phyloP scores from a whole-genome alignment of 176 grass and related monocot species.

The Hsuehochloa calcarea region DNA sequence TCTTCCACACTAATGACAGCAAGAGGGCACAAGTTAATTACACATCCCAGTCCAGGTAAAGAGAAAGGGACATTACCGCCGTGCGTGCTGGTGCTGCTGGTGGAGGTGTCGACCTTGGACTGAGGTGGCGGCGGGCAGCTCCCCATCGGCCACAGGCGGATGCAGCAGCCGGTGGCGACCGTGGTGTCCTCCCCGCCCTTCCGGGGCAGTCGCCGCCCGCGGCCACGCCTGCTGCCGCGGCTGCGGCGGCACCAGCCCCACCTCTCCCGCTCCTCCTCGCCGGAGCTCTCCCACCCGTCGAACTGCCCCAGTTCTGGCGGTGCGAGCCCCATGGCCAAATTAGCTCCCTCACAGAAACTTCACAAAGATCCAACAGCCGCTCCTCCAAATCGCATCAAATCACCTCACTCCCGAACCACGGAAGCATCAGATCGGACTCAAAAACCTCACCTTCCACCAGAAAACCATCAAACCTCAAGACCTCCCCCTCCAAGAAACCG shows the following conservation, averaged over 20 bases:
- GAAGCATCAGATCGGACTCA: conserved; percentile 32
- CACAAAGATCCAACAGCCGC: neutral
- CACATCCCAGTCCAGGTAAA: neutral
- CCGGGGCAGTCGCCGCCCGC: neutral
- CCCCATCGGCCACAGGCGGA: conserved; percentile 48
- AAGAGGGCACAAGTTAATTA: neutral
- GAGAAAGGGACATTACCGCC: conserved; percentile 37
- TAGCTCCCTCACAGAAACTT: neutral
- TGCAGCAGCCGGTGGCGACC: conserved; percentile 51
- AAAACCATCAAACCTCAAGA: neutral
- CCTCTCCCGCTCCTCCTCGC: conserved; percentile 56
- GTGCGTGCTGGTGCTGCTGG: conserved; percentile 55
- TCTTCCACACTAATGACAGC: neutral
- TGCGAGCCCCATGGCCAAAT: conserved; percentile 41
- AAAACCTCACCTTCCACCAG: neutral
- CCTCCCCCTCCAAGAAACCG: neutral
- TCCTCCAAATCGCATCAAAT: conserved; percentile 3
- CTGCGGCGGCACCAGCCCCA: conserved; percentile 56
- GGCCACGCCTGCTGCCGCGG: conserved; percentile 1
- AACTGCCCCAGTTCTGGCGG: conserved; percentile 65
- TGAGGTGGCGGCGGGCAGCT: conserved; percentile 36
- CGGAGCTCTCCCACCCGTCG: conserved; percentile 66
- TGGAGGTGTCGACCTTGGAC: conserved; percentile 62
- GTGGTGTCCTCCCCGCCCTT: conserved; percentile 30
- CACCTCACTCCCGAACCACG: neutral